Evolutionary conservation across 2,329 filamentous ascomycete species (phyloP).

Genomic region (Ophiostoma pallidulum): DNA sequence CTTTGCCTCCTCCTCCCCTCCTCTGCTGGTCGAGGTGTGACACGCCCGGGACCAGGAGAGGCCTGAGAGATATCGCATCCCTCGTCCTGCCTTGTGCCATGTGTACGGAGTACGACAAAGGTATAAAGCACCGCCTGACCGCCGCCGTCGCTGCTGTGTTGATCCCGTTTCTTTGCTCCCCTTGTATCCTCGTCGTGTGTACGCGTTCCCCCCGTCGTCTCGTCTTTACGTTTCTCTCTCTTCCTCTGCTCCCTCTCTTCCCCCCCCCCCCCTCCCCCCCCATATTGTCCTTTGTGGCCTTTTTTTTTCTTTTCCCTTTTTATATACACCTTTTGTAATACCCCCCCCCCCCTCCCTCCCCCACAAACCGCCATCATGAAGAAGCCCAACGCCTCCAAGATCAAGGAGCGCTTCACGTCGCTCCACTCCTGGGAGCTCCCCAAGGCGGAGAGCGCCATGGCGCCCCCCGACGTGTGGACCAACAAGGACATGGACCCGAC

Average conservation of each 20-base stretch:
- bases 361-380: conserved; percentile 13
- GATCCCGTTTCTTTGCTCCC: neutral
- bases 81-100: too few species aligned
- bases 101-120: too few species aligned
- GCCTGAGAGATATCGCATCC: too few species aligned
- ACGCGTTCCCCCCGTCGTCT: too few species aligned
- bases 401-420: conserved; percentile 15
- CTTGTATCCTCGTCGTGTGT: too few species aligned
- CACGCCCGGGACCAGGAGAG: too few species aligned
- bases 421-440: conserved; percentile 23
- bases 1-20: too few species aligned
- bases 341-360: neutral
- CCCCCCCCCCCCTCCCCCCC: neutral
- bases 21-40: too few species aligned
- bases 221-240: too few species aligned
- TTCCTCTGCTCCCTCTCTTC: neutral
- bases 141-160: neutral
- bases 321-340: neutral
- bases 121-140: neutral
- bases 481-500: conserved; percentile 28
- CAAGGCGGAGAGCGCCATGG: conserved; percentile 24
- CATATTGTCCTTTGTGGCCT: neutral
- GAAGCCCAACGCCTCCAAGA: conserved; percentile 1
- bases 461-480: conserved; percentile 24
- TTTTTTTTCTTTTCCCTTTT: neutral